Evolutionary conservation across 2,329 filamentous ascomycete genomes (phyloP).

Genomic region (Beauveria varroae): DNA sequence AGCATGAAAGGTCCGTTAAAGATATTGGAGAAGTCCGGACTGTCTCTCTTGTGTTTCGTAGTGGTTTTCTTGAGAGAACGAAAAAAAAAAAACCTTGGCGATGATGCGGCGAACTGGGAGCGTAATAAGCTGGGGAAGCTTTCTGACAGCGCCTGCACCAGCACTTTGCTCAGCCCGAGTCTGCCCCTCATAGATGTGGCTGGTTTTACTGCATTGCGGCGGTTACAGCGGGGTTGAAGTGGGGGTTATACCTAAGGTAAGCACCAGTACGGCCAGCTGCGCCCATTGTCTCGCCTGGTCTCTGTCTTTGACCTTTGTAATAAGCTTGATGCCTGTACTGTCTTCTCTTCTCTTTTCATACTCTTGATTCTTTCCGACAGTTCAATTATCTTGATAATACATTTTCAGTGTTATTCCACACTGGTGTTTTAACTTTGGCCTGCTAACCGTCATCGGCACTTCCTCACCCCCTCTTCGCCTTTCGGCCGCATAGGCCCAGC

Average conservation of each 20-base stretch:
- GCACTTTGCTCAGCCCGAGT: neutral
- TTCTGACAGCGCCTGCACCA: neutral
- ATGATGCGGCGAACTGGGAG: neutral
- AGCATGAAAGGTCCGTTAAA: neutral
- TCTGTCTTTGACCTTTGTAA: neutral
- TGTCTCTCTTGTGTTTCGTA: neutral
- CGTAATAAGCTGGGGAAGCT: conserved; percentile 1
- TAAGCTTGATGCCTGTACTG: neutral
- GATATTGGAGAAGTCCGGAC: neutral
- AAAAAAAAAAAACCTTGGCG: neutral
- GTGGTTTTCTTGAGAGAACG: neutral
- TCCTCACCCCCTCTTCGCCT: neutral
- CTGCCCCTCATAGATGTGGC: conserved; percentile 5
- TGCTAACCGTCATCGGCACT: neutral
- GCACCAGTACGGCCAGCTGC: neutral
- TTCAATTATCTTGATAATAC: neutral
- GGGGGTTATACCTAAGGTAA: too few relatives aligned
- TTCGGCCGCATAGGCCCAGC: neutral
- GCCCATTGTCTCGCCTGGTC: neutral
- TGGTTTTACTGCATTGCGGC: neutral
- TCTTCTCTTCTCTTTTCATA: neutral
- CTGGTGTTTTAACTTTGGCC: neutral
- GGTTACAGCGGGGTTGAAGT: neutral
- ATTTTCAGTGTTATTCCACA: too few relatives aligned
- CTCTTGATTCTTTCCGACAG: neutral